Evolutionary conservation across 768 basidiomycete species (phyloP).

Genomic region (Inosperma sp.): DNA sequence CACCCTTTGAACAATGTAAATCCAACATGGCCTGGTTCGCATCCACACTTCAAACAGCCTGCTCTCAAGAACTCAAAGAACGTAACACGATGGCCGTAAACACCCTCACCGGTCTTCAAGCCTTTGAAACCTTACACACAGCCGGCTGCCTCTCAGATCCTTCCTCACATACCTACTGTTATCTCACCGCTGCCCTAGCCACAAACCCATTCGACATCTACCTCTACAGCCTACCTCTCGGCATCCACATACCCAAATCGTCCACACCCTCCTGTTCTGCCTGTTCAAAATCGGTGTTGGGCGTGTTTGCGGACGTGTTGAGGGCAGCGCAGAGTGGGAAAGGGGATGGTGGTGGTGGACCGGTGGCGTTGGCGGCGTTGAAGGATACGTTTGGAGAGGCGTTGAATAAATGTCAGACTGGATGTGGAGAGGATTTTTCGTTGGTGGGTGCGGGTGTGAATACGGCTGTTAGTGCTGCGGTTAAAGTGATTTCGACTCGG

Average conservation of each 20-base stretch:
- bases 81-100: slow-evolving; percentile 48
- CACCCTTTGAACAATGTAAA: slow-evolving; percentile 47
- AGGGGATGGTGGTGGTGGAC: slow-evolving; percentile 14
- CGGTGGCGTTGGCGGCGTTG: slow-evolving; percentile 31
- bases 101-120: slow-evolving; percentile 56
- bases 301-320: slow-evolving; percentile 46
- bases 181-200: slow-evolving; percentile 55
- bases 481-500: background rate
- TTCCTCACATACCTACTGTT: slow-evolving; percentile 65
- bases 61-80: slow-evolving; percentile 51
- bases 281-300: slow-evolving; percentile 60
- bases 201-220: slow-evolving; percentile 63
- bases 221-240: slow-evolving; percentile 66
- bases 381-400: background rate
- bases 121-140: slow-evolving; percentile 58
- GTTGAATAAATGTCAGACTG: background rate
- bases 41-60: slow-evolving; percentile 42
- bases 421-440: background rate
- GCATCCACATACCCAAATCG: slow-evolving; percentile 45
- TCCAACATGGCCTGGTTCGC: slow-evolving; percentile 67
- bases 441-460: slow-evolving; percentile 2
- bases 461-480: background rate
- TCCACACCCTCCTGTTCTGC: slow-evolving; percentile 54
- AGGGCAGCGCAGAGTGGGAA: slow-evolving; percentile 14
- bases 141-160: slow-evolving; percentile 59